Percentiles rank a stretch among this genome's conserved stretches.
phyloP scores from a whole-genome alignment of 2,329 filamentous ascomycete genomes.

The Aspergillus latus region DNA sequence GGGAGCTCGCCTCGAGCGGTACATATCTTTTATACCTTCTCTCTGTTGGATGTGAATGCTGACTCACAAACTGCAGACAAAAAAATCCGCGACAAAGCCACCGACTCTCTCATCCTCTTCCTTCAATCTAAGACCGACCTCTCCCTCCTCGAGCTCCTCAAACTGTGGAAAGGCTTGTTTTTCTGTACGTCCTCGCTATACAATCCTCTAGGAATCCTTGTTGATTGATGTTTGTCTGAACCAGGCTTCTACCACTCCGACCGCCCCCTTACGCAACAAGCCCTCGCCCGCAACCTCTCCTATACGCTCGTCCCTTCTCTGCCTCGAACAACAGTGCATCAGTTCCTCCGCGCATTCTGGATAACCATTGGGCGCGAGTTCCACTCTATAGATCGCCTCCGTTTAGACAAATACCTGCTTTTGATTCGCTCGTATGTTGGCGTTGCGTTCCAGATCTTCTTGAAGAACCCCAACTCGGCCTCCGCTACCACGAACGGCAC shows the following conservation, averaged over 20 bases:
- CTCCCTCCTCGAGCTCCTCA: constrained; percentile 69
- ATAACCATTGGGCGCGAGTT: constrained; percentile 68
- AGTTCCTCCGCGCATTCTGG: constrained; percentile 67
- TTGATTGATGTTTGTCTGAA: neutral
- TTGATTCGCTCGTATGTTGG: constrained; percentile 76
- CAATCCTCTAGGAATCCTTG: neutral
- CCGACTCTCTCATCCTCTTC: constrained; percentile 74
- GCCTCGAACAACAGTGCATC: constrained; percentile 46
- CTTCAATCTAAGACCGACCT: constrained; percentile 66
- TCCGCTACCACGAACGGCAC: constrained; percentile 4
- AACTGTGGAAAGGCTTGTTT: constrained; percentile 94
- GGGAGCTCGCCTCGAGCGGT: constrained; percentile 83
- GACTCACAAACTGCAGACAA: constrained; percentile 58
- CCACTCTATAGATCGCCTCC: constrained; percentile 68
- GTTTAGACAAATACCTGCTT: constrained; percentile 91
- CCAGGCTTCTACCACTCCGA: constrained; percentile 89
- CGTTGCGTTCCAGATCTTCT: constrained; percentile 59
- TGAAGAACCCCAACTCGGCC: constrained; percentile 26
- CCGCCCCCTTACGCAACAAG: constrained; percentile 82
- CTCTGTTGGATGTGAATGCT: constrained; percentile 12
- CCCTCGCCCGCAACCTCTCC: constrained; percentile 75
- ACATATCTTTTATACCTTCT: neutral
- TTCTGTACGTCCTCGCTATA: constrained; percentile 57
- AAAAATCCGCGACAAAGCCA: constrained; percentile 72
- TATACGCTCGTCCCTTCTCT: constrained; percentile 62